Evolutionary conservation across 2,329 filamentous ascomycete species (phyloP).

Genomic region (Trichoderma koningiopsis): DNA sequence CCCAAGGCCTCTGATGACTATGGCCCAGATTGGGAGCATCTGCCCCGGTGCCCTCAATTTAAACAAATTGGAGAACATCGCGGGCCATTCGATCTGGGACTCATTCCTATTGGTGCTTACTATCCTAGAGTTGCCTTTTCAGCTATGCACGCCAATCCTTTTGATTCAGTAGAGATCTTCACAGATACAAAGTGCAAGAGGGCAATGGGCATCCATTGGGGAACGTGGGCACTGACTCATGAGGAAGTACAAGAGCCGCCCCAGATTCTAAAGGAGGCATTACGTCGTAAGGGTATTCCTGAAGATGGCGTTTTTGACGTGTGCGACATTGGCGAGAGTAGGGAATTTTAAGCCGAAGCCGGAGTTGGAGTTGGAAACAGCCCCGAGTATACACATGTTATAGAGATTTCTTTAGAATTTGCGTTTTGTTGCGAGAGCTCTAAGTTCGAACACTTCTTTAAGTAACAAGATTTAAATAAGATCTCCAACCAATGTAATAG

Average conservation of each 20-base stretch:
- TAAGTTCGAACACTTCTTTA: not conserved
- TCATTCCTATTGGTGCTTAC: slow-evolving; percentile 94
- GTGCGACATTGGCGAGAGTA: slow-evolving; percentile 81
- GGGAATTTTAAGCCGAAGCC: slow-evolving; percentile 62
- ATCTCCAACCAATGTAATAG: not conserved
- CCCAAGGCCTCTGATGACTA: slow-evolving; percentile 70
- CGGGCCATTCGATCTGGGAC: slow-evolving; percentile 85
- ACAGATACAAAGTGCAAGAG: slow-evolving; percentile 74
- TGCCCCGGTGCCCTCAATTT: slow-evolving; percentile 82
- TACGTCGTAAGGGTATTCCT: slow-evolving; percentile 65
- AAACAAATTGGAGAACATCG: slow-evolving; percentile 75
- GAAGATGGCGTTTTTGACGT: slow-evolving; percentile 78
- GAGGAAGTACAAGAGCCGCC: slow-evolving; percentile 88
- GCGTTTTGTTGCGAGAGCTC: not conserved
- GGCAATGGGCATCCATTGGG: slow-evolving; percentile 92
- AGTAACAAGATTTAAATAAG: not conserved
- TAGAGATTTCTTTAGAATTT: not conserved
- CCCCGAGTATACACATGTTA: not conserved
- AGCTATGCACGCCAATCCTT: slow-evolving; percentile 81
- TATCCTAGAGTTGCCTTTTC: slow-evolving; percentile 72
- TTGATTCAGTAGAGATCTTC: slow-evolving; percentile 89
- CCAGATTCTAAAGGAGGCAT: slow-evolving; percentile 67
- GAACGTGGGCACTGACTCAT: slow-evolving; percentile 81
- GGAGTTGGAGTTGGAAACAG: not conserved
- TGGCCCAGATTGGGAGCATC: slow-evolving; percentile 62